These are phyloP conservation scores for Sordaria brevicollis DNA, from an alignment of 495 filamentous ascomycete genomes.

Conservation along the genomic window DNA sequence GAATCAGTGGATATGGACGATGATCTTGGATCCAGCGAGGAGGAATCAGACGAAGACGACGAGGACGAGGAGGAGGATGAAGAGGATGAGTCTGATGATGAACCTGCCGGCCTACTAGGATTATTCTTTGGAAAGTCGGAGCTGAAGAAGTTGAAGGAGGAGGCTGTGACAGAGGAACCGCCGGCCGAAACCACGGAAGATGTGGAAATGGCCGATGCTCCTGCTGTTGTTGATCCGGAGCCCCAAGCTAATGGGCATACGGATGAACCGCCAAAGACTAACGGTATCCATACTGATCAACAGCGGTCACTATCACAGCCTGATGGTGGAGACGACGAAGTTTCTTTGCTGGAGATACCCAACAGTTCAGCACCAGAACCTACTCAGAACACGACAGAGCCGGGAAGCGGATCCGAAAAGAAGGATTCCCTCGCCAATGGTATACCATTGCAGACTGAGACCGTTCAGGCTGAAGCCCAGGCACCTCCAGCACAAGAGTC, in stretches of 20 bases:
- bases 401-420: neutral
- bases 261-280: neutral
- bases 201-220: conserved; percentile 26
- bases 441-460: neutral
- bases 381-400: neutral
- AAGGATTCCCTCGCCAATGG: neutral
- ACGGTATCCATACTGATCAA: neutral
- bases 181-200: conserved; percentile 1
- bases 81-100: conserved; percentile 43
- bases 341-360: neutral
- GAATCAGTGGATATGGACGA: conserved; percentile 86
- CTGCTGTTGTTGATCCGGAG: conserved; percentile 18
- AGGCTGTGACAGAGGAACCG: conserved; percentile 4
- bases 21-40: conserved; percentile 62
- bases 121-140: conserved; percentile 47
- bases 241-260: conserved; percentile 3
- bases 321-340: neutral
- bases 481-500: conserved; percentile 13
- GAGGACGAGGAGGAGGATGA: conserved; percentile 36
- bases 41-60: conserved; percentile 32
- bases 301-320: neutral
- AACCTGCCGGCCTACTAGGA: conserved; percentile 52
- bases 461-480: neutral
- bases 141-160: conserved; percentile 31
- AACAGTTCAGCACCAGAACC: neutral